These are phyloP conservation scores for Saturnispora dispora DNA, from an alignment of 805 yeast species.

Conservation along the genomic window DNA sequence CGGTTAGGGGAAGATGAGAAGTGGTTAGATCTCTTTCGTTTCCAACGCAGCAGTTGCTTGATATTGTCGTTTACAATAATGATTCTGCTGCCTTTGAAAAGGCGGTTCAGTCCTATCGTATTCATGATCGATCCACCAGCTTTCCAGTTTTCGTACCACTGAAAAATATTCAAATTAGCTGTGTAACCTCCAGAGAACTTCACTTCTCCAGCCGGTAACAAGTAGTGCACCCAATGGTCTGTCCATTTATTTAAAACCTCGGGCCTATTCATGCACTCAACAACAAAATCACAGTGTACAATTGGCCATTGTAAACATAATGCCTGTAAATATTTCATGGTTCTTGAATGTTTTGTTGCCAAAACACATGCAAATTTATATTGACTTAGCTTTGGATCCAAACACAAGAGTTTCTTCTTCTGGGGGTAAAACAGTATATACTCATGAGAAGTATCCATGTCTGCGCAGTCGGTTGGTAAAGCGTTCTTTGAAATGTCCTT, in stretches of 20 bases:
- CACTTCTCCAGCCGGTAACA: constrained; percentile 62
- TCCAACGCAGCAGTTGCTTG: not conserved
- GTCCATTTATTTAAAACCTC: constrained; percentile 18
- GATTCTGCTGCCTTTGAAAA: constrained; percentile 29
- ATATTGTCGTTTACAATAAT: constrained; percentile 27
- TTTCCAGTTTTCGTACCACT: constrained; percentile 33
- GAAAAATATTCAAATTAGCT: constrained; percentile 31
- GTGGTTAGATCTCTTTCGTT: not conserved
- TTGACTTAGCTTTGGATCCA: not conserved
- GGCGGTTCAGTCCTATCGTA: constrained; percentile 36
- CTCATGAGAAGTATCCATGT: not conserved
- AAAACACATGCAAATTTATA: constrained; percentile 58
- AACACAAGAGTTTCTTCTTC: not conserved
- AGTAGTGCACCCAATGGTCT: constrained; percentile 40
- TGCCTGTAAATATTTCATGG: constrained; percentile 68
- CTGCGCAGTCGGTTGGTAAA: not conserved
- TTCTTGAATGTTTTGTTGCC: constrained; percentile 49
- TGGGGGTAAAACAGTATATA: not conserved
- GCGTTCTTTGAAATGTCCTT: not conserved
- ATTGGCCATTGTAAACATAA: constrained; percentile 84
- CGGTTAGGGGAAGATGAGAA: not conserved
- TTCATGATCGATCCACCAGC: constrained; percentile 24
- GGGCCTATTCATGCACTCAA: constrained; percentile 34
- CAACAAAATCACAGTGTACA: constrained; percentile 47
- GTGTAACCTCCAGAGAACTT: constrained; percentile 32